Evolutionary conservation across 352 stramenopile genomes (phyloP).

Genomic region (Lagenidium giganteum): DNA sequence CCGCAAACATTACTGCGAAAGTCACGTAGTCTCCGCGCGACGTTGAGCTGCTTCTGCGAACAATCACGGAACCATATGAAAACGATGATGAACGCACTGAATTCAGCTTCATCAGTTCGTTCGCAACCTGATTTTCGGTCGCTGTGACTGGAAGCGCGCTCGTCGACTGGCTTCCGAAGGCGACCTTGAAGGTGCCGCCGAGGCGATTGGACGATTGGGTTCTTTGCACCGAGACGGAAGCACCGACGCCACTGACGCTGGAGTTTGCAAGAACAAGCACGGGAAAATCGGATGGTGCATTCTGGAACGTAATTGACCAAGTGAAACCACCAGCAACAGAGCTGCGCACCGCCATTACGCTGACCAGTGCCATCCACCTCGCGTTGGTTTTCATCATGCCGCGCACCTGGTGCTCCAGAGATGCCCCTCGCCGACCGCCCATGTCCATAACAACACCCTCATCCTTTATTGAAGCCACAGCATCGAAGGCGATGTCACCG

Average conservation of each 20-base stretch:
- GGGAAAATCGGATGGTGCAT: constrained; percentile 22
- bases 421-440: constrained; percentile 22
- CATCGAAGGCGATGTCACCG: constrained; percentile 20
- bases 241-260: constrained; percentile 1
- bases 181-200: constrained; percentile 15
- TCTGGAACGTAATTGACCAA: constrained; percentile 26
- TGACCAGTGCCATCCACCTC: too few relatives aligned
- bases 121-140: not conserved
- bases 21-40: not conserved
- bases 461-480: constrained; percentile 24
- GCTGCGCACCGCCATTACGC: not conserved
- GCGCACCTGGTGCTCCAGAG: constrained; percentile 21
- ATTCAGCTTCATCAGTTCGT: constrained; percentile 6
- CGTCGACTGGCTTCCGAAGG: not conserved
- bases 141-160: not conserved
- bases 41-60: too few relatives aligned
- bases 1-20: constrained; percentile 17
- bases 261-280: constrained; percentile 8
- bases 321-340: not conserved
- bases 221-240: constrained; percentile 2
- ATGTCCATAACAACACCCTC: constrained; percentile 19
- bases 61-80: constrained; percentile 5
- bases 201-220: constrained; percentile 13
- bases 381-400: constrained; percentile 3
- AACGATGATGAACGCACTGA: not conserved